These are phyloP conservation scores for Babesia caballi DNA, from an alignment of 169 alveolate species.

Conservation along the genomic window DNA sequence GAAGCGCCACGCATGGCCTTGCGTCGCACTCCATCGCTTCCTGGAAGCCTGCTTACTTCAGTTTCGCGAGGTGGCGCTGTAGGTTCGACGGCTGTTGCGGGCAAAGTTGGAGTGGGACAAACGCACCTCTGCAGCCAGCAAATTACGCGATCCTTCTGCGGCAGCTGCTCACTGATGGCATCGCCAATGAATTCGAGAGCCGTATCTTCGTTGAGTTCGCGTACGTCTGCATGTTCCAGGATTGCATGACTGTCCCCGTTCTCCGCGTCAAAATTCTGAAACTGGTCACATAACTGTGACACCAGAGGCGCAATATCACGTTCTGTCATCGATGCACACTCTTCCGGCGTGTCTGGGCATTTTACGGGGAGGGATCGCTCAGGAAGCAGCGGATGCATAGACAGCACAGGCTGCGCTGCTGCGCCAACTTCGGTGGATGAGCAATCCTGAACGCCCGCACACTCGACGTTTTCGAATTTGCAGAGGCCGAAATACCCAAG, in stretches of 20 bases:
- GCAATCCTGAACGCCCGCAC: conserved; percentile 3
- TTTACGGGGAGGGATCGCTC: neutral
- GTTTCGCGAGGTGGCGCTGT: neutral
- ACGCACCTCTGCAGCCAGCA: neutral
- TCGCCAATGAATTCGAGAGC: neutral
- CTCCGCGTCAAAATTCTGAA: neutral
- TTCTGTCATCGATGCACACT: neutral
- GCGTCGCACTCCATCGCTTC: neutral
- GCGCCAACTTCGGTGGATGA: neutral
- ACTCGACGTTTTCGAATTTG: neutral
- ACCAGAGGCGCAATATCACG: neutral
- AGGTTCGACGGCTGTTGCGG: neutral
- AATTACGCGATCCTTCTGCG: neutral
- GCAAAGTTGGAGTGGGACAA: neutral
- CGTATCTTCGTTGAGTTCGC: neutral
- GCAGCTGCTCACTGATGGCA: neutral
- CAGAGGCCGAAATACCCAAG: neutral
- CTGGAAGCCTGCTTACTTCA: neutral
- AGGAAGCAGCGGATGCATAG: neutral
- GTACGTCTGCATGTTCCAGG: neutral
- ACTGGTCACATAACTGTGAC: neutral
- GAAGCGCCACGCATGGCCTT: too few relatives aligned
- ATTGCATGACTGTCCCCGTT: neutral
- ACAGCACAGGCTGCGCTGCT: neutral
- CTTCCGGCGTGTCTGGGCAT: neutral